Conservation (phyloP, 495 filamentous ascomycete species). For the Xylaria flabelliformis region DNA sequence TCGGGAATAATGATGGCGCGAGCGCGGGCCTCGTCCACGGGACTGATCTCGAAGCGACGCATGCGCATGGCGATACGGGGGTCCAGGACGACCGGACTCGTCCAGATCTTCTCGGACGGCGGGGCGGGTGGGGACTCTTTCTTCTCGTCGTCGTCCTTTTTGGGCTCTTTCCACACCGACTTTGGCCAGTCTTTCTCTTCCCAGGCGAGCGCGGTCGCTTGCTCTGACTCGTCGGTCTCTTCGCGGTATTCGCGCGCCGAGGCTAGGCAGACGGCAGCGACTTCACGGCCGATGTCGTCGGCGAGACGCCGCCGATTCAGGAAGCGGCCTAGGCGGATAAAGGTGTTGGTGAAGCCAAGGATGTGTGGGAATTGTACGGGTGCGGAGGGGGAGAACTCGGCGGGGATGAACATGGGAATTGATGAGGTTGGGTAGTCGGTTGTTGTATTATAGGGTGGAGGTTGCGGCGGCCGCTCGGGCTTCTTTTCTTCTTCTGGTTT, state of each 20-base stretch:
- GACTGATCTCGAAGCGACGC: slow-evolving; percentile 71
- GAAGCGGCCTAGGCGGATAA: slow-evolving; percentile 85
- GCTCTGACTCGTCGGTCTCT: slow-evolving; percentile 59
- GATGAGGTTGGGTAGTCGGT: slow-evolving; percentile 68
- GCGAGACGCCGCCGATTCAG: slow-evolving; percentile 84
- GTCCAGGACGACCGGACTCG: slow-evolving; percentile 79
- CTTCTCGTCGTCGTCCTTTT: slow-evolving; percentile 62
- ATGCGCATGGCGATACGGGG: slow-evolving; percentile 78
- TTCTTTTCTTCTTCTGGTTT: slow-evolving; percentile 52
- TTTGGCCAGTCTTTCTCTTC: slow-evolving; percentile 94
- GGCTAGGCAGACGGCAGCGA: slow-evolving; percentile 81
- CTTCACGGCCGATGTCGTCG: slow-evolving; percentile 86
- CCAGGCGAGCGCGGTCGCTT: slow-evolving; percentile 68
- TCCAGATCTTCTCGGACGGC: slow-evolving; percentile 70
- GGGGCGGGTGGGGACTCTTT: slow-evolving; percentile 19
- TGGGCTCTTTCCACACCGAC: slow-evolving; percentile 69
- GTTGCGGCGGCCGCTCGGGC: slow-evolving; percentile 56
- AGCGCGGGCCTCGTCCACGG: slow-evolving; percentile 71
- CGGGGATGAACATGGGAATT: slow-evolving; percentile 67
- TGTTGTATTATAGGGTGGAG: slow-evolving; percentile 70
- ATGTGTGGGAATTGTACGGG: slow-evolving; percentile 84
- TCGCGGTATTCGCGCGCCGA: slow-evolving; percentile 57
- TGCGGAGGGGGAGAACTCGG: slow-evolving; percentile 66
- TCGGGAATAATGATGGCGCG: slow-evolving; percentile 65
- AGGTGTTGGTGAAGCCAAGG: slow-evolving; percentile 92